Percentiles rank a stretch among this genome's conserved stretches.
These are phyloP conservation scores for Monosporascus sp. DNA, from an alignment of 2,329 filamentous ascomycete genomes.

Conservation along the genomic window DNA sequence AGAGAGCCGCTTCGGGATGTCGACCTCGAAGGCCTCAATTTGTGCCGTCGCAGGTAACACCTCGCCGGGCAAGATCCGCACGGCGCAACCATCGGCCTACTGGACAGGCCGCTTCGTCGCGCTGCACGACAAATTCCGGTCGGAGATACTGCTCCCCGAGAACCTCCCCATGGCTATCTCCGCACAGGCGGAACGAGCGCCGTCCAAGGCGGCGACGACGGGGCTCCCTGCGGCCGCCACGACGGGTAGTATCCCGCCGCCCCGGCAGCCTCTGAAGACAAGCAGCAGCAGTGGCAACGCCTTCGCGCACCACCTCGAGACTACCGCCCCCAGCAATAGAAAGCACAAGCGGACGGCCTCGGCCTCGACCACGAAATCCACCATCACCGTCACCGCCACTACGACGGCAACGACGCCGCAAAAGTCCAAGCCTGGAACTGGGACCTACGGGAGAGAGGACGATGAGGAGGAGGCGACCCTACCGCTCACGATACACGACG, in stretches of 20 bases:
- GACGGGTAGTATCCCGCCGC: not conserved
- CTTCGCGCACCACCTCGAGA: no score
- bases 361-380: no score
- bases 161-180: constrained; percentile 18
- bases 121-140: constrained; percentile 48
- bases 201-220: not conserved
- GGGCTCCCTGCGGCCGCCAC: not conserved
- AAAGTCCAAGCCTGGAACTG: no score
- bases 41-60: not conserved
- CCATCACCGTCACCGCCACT: no score
- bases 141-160: constrained; percentile 30
- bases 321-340: no score
- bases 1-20: not conserved
- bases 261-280: no score
- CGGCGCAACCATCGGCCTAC: constrained; percentile 44
- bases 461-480: not conserved
- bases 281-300: no score
- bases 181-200: constrained; percentile 14
- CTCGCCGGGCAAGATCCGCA: constrained; percentile 24
- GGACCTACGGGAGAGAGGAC: not conserved
- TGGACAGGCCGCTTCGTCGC: constrained; percentile 59
- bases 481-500: constrained; percentile 19
- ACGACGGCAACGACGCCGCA: no score
- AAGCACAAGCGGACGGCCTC: no score
- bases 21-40: not conserved